Base-by-base conservation (phyloP, 2,329 filamentous ascomycete species). In the Epichloe glyceriae region DNA sequence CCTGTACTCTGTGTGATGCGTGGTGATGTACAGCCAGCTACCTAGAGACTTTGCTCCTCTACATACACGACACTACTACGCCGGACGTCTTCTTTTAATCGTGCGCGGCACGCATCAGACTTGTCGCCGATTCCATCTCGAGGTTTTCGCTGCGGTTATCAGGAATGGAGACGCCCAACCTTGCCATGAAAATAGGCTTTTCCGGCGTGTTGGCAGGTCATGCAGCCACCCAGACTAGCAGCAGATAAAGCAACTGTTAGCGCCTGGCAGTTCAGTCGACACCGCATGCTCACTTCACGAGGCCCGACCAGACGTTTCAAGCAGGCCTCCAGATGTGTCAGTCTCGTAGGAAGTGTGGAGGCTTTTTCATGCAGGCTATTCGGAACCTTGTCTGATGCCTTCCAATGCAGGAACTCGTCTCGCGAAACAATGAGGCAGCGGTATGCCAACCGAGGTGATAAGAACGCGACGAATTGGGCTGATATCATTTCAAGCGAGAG, bases 221-320 rank as follows among this genome's bases (percentile, higher is more conserved):
- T 52, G 52, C 52, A 52, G 50, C 46, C 50, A 52, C 42, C 20
- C 43, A 44, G 17, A 22, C 50, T 50, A 52, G 41, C 41, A 46
- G 19, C 19, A 48, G 40, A 48, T 44, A 48, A n/a, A 41, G 33
- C 33, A 12, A 8, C n/a, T 38, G 22, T 30, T 52, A 48, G 45
- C 50, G 50, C 26, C 26, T 30, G 26, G 26, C 26, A 30, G 26
- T 38, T 38, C 35, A 38, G 5, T n/a, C 35, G 14, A 7, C 35
- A n/a, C 12, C 35, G 35, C 35, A 38, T n/a, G 8, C 26, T 10
- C 10, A 30, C 26, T 30, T 30, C 26, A 10, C 8, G 26, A 30
- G 26, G 26, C n/a, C n/a, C n/a, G 26, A 30, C 26, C 8, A 30
- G 26, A 30, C 26, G 42, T 45, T 45, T 45, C 52, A 38, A 46